A percentile compares a stretch with the other conserved stretches of the same genome.
These are phyloP conservation scores for Fraxinus paxiana DNA, from an alignment of 305 asterid species.

Conservation along the genomic window DNA sequence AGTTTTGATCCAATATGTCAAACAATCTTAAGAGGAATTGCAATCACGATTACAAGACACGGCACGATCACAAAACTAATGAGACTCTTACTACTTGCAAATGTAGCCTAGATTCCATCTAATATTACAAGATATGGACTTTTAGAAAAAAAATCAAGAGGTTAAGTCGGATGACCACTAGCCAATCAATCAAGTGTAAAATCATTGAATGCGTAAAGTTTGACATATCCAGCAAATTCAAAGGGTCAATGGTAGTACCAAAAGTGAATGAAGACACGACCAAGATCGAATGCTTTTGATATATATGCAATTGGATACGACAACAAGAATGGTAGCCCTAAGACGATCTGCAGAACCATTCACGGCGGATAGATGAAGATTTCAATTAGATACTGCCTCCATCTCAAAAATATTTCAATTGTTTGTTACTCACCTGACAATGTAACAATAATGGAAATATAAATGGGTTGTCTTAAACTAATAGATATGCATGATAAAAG, in stretches of 20 bases:
- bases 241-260: slow-evolving; percentile 48
- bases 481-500: not conserved
- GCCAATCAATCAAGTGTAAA: not conserved
- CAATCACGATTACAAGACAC: not conserved
- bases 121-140: not conserved
- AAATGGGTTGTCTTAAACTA: not conserved
- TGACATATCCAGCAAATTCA: not conserved
- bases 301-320: slow-evolving; percentile 65
- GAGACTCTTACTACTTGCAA: not conserved
- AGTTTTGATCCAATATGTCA: not conserved
- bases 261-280: slow-evolving; percentile 89
- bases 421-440: slow-evolving; percentile 26
- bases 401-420: not conserved
- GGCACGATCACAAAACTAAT: not conserved
- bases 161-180: not conserved
- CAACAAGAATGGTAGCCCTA: slow-evolving; percentile 74
- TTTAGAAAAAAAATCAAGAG: not conserved
- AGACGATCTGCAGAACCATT: slow-evolving; percentile 63
- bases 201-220: slow-evolving; percentile 12
- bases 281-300: slow-evolving; percentile 81
- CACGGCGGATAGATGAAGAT: slow-evolving; percentile 28
- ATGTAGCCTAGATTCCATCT: not conserved
- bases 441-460: slow-evolving; percentile 1
- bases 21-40: not conserved
- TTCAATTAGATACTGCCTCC: slow-evolving; percentile 26